phyloP scores from a whole-genome alignment of 2,329 filamentous ascomycete species.

The Elsinoe fawcettii region DNA sequence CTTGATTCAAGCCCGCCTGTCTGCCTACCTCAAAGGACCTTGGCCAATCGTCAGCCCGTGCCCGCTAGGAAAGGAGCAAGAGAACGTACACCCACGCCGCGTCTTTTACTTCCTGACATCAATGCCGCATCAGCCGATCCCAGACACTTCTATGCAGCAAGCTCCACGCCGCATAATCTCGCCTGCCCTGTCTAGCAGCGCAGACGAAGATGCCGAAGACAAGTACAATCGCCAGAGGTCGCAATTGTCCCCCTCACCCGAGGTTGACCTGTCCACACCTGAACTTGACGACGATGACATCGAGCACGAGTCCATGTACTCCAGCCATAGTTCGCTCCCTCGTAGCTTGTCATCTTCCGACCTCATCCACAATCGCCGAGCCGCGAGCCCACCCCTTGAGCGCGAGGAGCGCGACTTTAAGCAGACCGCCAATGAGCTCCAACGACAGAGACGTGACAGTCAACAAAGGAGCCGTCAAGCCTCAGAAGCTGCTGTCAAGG shows the following conservation, averaged over 20 bases:
- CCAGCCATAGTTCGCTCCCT: conserved; percentile 36
- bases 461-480: conserved; percentile 33
- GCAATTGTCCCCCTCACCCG: conserved; percentile 80
- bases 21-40: conserved; percentile 79
- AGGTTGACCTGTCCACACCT: conserved; percentile 80
- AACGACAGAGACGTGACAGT: conserved; percentile 40
- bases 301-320: conserved; percentile 56
- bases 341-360: conserved; percentile 33
- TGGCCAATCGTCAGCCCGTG: conserved; percentile 72
- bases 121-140: conserved; percentile 73
- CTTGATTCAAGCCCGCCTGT: conserved; percentile 86
- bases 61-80: conserved; percentile 85
- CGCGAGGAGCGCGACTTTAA: conserved; percentile 96
- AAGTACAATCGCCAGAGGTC: conserved; percentile 49
- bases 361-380: conserved; percentile 55
- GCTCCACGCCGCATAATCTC: conserved; percentile 60
- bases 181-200: conserved; percentile 70
- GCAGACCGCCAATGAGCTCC: conserved; percentile 81
- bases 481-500: conserved; percentile 25
- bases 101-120: conserved; percentile 96
- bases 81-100: conserved; percentile 84
- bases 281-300: conserved; percentile 67
- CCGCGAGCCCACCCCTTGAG: conserved; percentile 81
- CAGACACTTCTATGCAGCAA: conserved; percentile 43
- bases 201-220: conserved; percentile 65